Percentiles rank a stretch among this genome's conserved stretches.
Conservation (phyloP, 2,329 filamentous ascomycete genomes). For the Cylindrodendrum hubeiense region DNA sequence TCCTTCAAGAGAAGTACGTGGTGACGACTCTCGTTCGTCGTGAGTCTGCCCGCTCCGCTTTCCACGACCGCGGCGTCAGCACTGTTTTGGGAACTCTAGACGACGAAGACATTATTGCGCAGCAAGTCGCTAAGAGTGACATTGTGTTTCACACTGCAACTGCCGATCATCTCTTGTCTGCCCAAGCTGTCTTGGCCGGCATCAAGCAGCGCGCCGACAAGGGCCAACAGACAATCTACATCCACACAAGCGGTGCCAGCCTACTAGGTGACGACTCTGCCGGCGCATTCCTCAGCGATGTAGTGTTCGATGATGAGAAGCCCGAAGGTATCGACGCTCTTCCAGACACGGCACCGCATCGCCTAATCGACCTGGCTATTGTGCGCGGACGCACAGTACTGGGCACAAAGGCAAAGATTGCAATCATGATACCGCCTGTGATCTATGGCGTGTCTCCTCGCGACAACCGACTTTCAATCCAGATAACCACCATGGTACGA, state of each 20-base stretch:
- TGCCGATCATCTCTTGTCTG: not conserved
- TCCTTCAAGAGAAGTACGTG: not conserved
- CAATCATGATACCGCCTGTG: not conserved
- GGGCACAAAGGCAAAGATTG: not conserved
- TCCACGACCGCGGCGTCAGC: not conserved
- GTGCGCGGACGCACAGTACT: not conserved
- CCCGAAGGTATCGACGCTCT: not conserved
- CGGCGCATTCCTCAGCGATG: not conserved
- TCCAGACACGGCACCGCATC: not conserved
- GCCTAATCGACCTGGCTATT: not conserved
- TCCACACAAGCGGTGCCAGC: slow-evolving; percentile 1
- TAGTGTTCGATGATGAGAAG: not conserved
- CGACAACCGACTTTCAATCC: not conserved
- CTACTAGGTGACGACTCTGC: not conserved
- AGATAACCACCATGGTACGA: not conserved
- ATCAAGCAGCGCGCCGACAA: not conserved
- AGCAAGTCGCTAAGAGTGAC: not conserved
- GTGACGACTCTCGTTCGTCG: slow-evolving; percentile 6
- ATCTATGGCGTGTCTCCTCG: not conserved
- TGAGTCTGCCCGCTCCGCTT: not conserved
- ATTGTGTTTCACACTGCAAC: not conserved
- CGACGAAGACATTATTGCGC: not conserved
- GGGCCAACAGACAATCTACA: not conserved
- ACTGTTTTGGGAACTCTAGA: not conserved
- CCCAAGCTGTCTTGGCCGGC: not conserved